Base-by-base conservation (phyloP, 1,284 basidiomycete genomes). In the Mycena sp. region DNA sequence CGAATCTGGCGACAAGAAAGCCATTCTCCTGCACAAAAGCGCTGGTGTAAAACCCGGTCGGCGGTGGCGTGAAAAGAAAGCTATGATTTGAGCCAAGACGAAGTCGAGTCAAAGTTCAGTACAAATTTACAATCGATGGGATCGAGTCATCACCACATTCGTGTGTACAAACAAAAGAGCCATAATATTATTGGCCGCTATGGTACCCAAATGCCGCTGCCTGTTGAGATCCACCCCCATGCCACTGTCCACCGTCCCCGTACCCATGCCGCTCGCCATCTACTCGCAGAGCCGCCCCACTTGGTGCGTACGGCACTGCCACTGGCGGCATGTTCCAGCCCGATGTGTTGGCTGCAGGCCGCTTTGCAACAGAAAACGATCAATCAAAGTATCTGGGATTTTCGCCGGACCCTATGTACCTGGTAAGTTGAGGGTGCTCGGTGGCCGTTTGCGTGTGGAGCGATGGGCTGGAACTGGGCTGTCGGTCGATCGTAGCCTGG, bases 1-100 rank as follows among this genome's bases (percentile, higher is more conserved):
- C 1, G 92, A 88, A 71, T 96, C 90, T 23, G 65, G 58, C 23
- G 65, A 25, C 14, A 58, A 58, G 41, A 50, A 61, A 4, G 65
- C 62, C 65, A 67, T 67, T 35, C 53, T 74, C 52, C 62, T 59
- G 60, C 64, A 58, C 40, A 66, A 67, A 52, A 64, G 48, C 44
- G 58, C 65, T 69, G 63, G 58, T 56, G 64, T 58, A 58, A 69
- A 54, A n/a, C 65, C 59, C 35, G 61, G 64, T 65, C 68, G 69
- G 46, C 71, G 58, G 50, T 51, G 51, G 63, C 67, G 61, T 67
- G 32, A 35, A 7, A 64, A 65, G 61, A 71, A 71, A 69, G 74
- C 73, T 69, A 76, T 67, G 26, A 38, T 70, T 43, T 7, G 19
- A 1, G 3, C 12, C n/a, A 21, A 37, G n/a, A n/a, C n/a, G n/a